phyloP scores from a whole-genome alignment of 345 rosid species.

The Isatis tinctoria region DNA sequence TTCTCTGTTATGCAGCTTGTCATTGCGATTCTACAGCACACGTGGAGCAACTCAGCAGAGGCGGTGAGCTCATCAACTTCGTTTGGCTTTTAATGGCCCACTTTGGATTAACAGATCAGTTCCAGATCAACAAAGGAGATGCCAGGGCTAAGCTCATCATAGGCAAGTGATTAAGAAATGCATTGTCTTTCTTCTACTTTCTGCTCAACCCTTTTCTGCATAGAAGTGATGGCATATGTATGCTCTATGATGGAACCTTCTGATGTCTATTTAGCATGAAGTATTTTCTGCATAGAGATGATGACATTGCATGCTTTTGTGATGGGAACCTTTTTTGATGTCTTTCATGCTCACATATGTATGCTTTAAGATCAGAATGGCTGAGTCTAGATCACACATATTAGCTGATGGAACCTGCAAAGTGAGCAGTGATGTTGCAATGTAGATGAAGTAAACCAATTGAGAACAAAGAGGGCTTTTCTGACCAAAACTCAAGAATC shows the following conservation, averaged over 20 bases:
- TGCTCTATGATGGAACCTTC: not conserved
- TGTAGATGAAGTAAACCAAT: too few species aligned
- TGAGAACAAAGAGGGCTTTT: too few species aligned
- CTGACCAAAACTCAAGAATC: too few species aligned
- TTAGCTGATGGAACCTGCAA: too few species aligned
- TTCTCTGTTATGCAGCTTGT: conserved; percentile 51
- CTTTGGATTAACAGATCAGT: conserved; percentile 53
- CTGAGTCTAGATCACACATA: not conserved
- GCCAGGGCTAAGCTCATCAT: conserved; percentile 52
- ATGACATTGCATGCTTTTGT: not conserved
- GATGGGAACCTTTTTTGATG: not conserved
- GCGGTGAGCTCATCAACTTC: conserved; percentile 58
- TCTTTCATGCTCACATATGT: not conserved
- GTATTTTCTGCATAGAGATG: not conserved
- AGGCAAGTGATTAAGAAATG: conserved; percentile 33
- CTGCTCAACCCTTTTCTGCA: not conserved
- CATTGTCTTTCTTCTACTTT: not conserved
- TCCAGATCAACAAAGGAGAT: conserved; percentile 53
- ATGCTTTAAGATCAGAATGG: not conserved
- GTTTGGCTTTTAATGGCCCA: conserved; percentile 83
- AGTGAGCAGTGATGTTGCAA: too few species aligned
- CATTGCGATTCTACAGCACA: conserved; percentile 53
- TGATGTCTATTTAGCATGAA: too few species aligned
- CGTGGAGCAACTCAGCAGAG: conserved; percentile 57
- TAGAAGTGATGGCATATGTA: not conserved